Percentiles rank a stretch among this genome's conserved stretches.
Conservation (phyloP, 148 eudicot genomes). For the Vaccinium macrocarpon region DNA sequence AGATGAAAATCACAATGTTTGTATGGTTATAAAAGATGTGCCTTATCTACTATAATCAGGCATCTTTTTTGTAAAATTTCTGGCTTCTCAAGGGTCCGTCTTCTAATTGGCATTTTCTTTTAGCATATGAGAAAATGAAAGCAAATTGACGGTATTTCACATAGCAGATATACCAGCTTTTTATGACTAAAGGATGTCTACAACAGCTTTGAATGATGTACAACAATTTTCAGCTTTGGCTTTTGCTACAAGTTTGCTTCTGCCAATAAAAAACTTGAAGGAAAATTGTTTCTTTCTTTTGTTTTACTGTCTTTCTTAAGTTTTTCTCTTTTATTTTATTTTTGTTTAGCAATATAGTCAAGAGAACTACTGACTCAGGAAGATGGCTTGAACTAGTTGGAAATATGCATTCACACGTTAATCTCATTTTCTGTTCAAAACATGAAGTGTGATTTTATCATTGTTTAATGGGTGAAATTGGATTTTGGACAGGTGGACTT, state of each 20-base stretch:
- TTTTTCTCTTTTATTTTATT: neutral
- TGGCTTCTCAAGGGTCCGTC: neutral
- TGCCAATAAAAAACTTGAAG: constrained; percentile 3
- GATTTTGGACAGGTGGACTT: constrained; percentile 89
- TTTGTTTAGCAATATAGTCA: neutral
- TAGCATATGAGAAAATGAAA: neutral
- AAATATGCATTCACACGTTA: neutral
- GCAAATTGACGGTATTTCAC: neutral
- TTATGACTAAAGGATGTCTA: neutral
- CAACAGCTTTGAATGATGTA: neutral
- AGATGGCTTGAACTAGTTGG: neutral
- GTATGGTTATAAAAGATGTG: neutral
- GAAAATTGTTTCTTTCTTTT: neutral
- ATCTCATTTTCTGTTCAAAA: neutral
- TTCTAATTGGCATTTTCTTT: neutral
- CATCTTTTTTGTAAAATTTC: neutral
- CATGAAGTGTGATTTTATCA: neutral
- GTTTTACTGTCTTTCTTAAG: neutral
- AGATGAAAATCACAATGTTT: neutral
- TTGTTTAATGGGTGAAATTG: constrained; percentile 7
- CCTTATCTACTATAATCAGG: neutral
- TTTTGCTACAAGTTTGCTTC: neutral
- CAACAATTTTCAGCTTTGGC: neutral
- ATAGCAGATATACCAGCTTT: neutral
- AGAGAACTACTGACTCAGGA: neutral